Evolutionary conservation across 306 rosid genomes (phyloP), one percentile per base, ranked within the genome.

Genomic region (Crataegus laevigata): DNA sequence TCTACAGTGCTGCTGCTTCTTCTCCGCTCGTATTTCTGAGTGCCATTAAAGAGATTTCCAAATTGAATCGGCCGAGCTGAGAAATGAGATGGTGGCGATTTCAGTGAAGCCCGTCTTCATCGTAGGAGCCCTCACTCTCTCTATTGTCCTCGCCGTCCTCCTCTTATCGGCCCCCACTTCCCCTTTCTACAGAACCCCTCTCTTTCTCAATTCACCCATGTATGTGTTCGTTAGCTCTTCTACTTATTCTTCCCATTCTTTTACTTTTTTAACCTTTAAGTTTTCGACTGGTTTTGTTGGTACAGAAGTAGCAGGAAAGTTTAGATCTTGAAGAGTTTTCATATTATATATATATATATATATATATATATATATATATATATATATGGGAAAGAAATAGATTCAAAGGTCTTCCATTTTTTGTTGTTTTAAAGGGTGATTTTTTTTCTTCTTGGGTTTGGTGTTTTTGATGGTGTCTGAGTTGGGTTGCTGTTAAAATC

Each of bases 101-200:
- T 80, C 90, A 68, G 87, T 87, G 77, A 94, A 86, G 87, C 91
- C 91, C 72, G 68, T 85, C 3, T 91, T 90, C 75, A 84, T 64
- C 77, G 21, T 86, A 62, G 82, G 83, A 15, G 77, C 85, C 38
- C 54, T 82, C 73, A 30, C 88, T 30, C 88, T 94, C 32, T 79
- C 87, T 47, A 70, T 92, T 42, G 15, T 82, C 68, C 76, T 88
- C 74, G 43, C 81, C 64, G 59, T 88, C 10, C 62, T 87, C 17
- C 71, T 94, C 78, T 78, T 90, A 7, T 86, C 84, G 14, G 0
- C 8, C 38, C 84, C 88, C 43, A 79, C 28, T 79, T 69, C 87
- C 79, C 82, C 68, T 15, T 84, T 85, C 78, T 76, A 82, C 22
- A 82, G 17, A 43, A 42, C 78, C 43, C 79, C 34, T 3, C 26